Conservation (phyloP, 768 basidiomycete species). For the Lactarius quietus region DNA sequence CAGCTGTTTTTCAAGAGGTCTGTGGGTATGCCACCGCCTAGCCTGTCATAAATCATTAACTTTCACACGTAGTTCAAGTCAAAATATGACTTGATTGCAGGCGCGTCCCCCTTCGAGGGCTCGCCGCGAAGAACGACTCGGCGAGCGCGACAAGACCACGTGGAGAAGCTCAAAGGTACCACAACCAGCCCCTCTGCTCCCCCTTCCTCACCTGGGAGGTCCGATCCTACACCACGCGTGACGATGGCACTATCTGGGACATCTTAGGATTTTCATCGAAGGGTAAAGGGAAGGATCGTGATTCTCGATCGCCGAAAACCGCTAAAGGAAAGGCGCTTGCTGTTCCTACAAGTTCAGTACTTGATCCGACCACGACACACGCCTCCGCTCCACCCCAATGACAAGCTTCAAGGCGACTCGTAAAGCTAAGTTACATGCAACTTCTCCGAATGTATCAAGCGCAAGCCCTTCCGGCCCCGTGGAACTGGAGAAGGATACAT, state of each 20-base stretch:
- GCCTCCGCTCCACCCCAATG: not conserved
- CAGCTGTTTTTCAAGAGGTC: constrained; percentile 71
- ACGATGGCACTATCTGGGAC: constrained; percentile 34
- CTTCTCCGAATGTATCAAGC: constrained; percentile 1
- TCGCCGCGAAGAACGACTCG: constrained; percentile 56
- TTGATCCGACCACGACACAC: not conserved
- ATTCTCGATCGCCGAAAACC: constrained; percentile 9
- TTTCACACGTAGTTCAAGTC: constrained; percentile 49
- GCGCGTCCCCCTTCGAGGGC: constrained; percentile 40
- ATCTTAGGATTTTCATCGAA: constrained; percentile 32
- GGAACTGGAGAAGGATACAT: constrained; percentile 6
- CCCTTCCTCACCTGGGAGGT: constrained; percentile 11
- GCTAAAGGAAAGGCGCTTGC: constrained; percentile 17
- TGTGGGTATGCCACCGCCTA: constrained; percentile 26
- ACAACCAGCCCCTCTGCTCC: constrained; percentile 29
- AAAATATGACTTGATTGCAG: constrained; percentile 57
- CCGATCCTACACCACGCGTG: constrained; percentile 17
- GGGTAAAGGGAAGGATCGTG: constrained; percentile 34
- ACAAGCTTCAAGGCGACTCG: constrained; percentile 12
- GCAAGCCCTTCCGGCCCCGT: constrained; percentile 8
- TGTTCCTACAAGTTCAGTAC: not conserved
- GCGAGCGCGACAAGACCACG: constrained; percentile 52
- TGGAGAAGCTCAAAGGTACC: constrained; percentile 41
- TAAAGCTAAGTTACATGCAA: constrained; percentile 2
- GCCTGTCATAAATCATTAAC: constrained; percentile 5